Evolutionary conservation across 2,329 filamentous ascomycete species (phyloP), one percentile per base, ranked within the genome.

Genomic region (Sclerotinia subarctica): DNA sequence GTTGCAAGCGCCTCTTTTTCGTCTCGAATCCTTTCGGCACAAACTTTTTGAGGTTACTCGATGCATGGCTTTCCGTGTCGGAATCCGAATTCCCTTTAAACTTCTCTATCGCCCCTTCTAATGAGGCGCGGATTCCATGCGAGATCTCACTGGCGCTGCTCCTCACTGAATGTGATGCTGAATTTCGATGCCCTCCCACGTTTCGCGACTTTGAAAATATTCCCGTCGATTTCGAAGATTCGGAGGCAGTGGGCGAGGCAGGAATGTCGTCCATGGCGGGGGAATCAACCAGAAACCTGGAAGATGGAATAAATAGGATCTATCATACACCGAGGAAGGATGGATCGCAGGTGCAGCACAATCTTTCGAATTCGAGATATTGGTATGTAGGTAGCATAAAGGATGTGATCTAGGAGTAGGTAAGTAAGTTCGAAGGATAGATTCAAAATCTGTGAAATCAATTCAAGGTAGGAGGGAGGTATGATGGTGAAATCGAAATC

Each of bases 11-110:
- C 59, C 82, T 81, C 58, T 83, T 82, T 74, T 82, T 84, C 59
- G 80, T 79, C 38, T 79, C 78, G 66, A 87, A 80, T 49, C 81
- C 79, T 74, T 83, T 85, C 64, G 84, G 81, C 47, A 88, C 77
- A 42, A 88, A 80, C 77, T 85, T 87, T 68, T 79, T 81, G 54
- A 86, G 77, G 17, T 80, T 78, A 70, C 76, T 79, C 66, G 70
- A 67, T 56, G 71, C 70, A 35, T 58, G 70, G 19, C 73, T 70
- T 29, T 76, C 73, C 17, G 64, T 29, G 6, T 72, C 70, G 13
- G 59, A 71, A 17, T 74, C 72, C 24, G 75, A 72, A 5, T 62
- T 67, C 15, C 66, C 63, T 64, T 73, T 76, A 29, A 73, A 49
- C 68, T 71, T 74, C 17, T 76, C 76, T 17, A 73, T 69, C 57